These are phyloP conservation scores for Epichloe scottii DNA, from an alignment of 2,329 filamentous ascomycete species.

Conservation along the genomic window DNA sequence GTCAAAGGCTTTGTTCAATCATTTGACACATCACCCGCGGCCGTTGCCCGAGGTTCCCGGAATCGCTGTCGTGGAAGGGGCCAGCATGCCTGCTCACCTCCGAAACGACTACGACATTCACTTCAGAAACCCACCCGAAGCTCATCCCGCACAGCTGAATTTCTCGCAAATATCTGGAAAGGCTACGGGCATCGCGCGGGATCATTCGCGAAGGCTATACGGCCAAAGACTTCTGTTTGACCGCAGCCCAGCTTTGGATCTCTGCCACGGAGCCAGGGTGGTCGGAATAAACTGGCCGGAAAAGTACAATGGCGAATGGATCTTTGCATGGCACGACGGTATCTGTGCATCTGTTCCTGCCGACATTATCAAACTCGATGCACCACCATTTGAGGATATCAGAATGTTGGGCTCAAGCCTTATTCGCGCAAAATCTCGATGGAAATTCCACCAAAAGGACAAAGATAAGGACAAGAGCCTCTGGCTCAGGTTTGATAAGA, in stretches of 20 bases:
- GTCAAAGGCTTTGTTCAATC: conserved; percentile 38
- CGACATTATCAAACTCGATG: conserved; percentile 35
- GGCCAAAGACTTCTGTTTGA: conserved; percentile 34
- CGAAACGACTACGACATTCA: conserved; percentile 42
- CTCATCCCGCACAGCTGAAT: conserved; percentile 31
- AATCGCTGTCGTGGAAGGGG: conserved; percentile 33
- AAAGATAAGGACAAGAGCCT: conserved; percentile 30
- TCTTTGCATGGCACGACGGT: conserved; percentile 45
- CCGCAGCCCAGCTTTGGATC: conserved; percentile 31
- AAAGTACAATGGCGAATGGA: conserved; percentile 42
- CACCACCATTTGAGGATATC: conserved; percentile 33
- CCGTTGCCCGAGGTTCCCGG: conserved; percentile 38
- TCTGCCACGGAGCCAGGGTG: conserved; percentile 35
- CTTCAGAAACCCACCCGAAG: conserved; percentile 26
- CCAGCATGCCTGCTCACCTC: conserved; percentile 25
- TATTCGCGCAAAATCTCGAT: conserved; percentile 35
- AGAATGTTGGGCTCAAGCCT: conserved; percentile 33
- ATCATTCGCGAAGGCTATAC: conserved; percentile 34
- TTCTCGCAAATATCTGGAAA: conserved; percentile 26
- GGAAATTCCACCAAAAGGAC: conserved; percentile 39
- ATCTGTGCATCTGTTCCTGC: conserved; percentile 35
- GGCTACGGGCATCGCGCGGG: conserved; percentile 32
- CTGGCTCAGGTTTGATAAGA: conserved; percentile 53
- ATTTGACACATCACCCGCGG: conserved; percentile 40
- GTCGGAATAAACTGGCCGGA: conserved; percentile 38